phyloP scores from a whole-genome alignment of 768 basidiomycete species.

The Termitomyces sp. region DNA sequence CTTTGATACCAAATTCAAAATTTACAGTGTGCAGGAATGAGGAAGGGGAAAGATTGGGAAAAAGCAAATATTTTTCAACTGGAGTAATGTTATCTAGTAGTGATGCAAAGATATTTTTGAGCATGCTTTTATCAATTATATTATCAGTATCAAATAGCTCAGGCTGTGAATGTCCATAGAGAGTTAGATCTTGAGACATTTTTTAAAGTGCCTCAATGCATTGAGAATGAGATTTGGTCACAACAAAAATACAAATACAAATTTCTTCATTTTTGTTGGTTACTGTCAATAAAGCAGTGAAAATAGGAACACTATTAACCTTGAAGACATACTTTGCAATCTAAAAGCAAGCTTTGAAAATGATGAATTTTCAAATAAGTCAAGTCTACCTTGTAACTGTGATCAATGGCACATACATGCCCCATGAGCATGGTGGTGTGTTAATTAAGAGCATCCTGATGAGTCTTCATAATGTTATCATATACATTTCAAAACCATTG shows the following conservation, averaged over 20 bases:
- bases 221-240: neutral
- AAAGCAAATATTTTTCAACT: constrained; percentile 20
- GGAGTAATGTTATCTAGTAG: neutral
- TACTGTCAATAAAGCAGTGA: no score
- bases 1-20: neutral
- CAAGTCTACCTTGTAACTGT: neutral
- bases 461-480: constrained; percentile 18
- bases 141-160: neutral
- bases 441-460: constrained; percentile 10
- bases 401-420: neutral
- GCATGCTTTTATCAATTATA: neutral
- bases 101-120: neutral
- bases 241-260: neutral
- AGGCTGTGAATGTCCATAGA: neutral
- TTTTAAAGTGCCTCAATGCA: neutral
- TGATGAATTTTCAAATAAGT: neutral
- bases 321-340: constrained; percentile 21
- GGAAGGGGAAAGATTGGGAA: constrained; percentile 15
- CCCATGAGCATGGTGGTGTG: constrained; percentile 13
- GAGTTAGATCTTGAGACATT: neutral
- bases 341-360: constrained; percentile 3
- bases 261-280: no score
- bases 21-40: constrained; percentile 4
- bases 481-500: constrained; percentile 19
- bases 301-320: constrained; percentile 15